Base-by-base conservation (phyloP, 2,329 filamentous ascomycete species). In the Alternaria panax region DNA sequence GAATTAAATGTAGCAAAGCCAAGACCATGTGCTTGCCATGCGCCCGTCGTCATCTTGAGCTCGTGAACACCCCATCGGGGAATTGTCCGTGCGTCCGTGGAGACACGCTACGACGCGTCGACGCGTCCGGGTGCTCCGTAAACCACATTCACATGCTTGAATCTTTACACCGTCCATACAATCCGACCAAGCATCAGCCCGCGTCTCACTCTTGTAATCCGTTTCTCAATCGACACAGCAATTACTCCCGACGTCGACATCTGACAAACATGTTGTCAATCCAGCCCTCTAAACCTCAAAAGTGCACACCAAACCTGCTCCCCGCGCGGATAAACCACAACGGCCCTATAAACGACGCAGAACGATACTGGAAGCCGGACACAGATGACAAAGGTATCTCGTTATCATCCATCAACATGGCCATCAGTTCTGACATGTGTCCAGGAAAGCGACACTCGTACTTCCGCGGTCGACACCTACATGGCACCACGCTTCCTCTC, bases 271-370 rank as follows among this genome's bases (percentile, higher is more conserved):
- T 85, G 82, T 76, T 84, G 25, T 73, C 82, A 42, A 78, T 85
- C 38, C 74, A 79, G 30, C 50, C 72, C 50, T 50, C 73, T 32
- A 61, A 68, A 3, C 57, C 69, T 1, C 59, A 71, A 42, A 82
- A 83, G 59, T 82, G 82, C 54, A 86, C 83, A 0, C 86, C 90
- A 4, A 90, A 97, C 71, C 80, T 97, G 20, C 83, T 97, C 14
- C 93, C 93, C 4, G 95, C 92, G 70, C 86, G 87, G 54, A 87
- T 97, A 72, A 85, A 93, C 69, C 90, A 96, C 77, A 87, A 91
- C 68, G 93, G 93, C 1, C 83, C 88, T 1, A 82, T 94, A 54
- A 85, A 88, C 51, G 82, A 87, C 1, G 81, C 85, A 5, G 78
- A 85, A 22, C 82, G 87, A 42, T 92, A 92, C 74, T 97, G 93